Base-by-base conservation (phyloP, 352 stramenopile species). In the Saprolegnia parasitica region DNA sequence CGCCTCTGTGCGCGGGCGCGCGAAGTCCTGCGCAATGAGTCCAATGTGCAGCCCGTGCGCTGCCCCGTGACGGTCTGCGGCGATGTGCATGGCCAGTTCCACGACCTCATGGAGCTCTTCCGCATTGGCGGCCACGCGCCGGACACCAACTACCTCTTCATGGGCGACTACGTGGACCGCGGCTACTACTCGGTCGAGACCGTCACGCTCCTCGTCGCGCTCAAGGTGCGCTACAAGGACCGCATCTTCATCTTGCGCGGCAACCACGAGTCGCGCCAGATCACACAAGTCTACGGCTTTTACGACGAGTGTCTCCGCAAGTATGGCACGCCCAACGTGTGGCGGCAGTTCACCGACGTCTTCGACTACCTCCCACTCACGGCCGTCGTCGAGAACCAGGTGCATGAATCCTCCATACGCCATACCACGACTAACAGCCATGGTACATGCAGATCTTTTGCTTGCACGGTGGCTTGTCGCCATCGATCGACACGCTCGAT, bases 111-210 rank as follows among this genome's bases (percentile, higher is more conserved):
- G 78, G 78, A 86, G 67, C 76, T 86, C 20, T 89, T 88, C 67
- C 73, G 84, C 52, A 96, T 97, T 57, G 90, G 90, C 26, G 90
- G 90, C 42, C 81, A 97, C 60, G 75, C 81, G 35, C 90, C 90
- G 18, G 83, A 96, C 74, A 97, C 95, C 18, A 99, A 99, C 79
- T 99, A 99, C 81, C 79, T 99, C 63, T 99, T 99, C 77, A 97
- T 99, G 90, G 97, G 97, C 50, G 97, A 99, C 81, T 99, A 99
- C 75, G 97, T 99, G n/a, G 97, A 99, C 81, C 80, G 97, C 71
- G 97, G 97, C n/a, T 98, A 98, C 78, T 98, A 98, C 77, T 98
- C 93, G 61, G 82, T 97, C 10, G 91, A 97, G 76, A 96, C 87
- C 0, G 87, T 96, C 20, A 90, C 87, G 64, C 80, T 99, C 66